Evolutionary conservation across 2,329 filamentous ascomycete species (phyloP), one percentile per base, ranked within the genome.

Genomic region (Oidium heveae): DNA sequence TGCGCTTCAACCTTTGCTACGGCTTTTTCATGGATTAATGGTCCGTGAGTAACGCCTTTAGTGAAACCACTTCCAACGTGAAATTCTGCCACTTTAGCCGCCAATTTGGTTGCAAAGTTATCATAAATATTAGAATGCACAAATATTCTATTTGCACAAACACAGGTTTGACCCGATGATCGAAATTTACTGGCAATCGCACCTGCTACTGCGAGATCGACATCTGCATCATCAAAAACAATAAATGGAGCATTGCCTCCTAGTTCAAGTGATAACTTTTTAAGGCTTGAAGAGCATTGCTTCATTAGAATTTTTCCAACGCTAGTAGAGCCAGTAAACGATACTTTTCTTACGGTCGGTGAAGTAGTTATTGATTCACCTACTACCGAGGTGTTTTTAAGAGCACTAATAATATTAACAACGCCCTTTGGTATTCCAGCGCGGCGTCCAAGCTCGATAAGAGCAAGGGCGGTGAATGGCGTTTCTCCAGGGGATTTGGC

Each of bases 191-290:
- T 88, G 24, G 80, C 71, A 54, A 96, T 76, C 51, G 87, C 87
- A 28, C 88, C 89, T 0, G 78, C 71, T 0, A 96, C 86, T 2
- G 91, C 91, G 4, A 72, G 70, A 56, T 95, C 88, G 20, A 96
- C 70, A 64, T 96, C 86, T 20, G 89, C 85, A 63, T 96, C 89
- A 63, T 96, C 87, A 64, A 96, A 96, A 36, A 96, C 86, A 60
- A 96, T 95, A 66, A 95, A 94, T 1, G 89, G 89, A 0, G 89
- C 85, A 66, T 96, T 96, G 51, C 89, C 91, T 55, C 89, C 89
- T 1, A 96, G 81, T 66, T 96, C 89, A 66, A 94, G 84, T 0
- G 85, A 91, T 43, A 80, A 66, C 60, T 79, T 76, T 75, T 96
- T 96, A 32, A 86, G 70, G 0, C 87, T 94, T 43, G 77, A 75